Evolutionary conservation across 2,329 filamentous ascomycete species (phyloP), one percentile per base, ranked within the genome.

Genomic region (Alternaria consortialis): DNA sequence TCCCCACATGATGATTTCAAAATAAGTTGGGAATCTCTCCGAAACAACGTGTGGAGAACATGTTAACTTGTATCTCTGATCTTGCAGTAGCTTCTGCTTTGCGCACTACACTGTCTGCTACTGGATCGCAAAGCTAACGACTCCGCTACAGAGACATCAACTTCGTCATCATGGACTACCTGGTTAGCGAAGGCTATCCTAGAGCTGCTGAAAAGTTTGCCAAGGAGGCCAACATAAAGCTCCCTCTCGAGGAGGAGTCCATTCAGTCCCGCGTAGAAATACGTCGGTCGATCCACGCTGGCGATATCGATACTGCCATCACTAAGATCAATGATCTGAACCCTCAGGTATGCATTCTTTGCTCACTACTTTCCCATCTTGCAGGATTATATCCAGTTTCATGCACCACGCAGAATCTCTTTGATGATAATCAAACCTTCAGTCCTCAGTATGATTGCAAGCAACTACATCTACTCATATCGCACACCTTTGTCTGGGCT

Each of bases 11-110:
- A 96, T 92, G 87, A 77, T 84, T 86, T 82, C 83, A 83, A 89
- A 90, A 70, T 92, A 96, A 97, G 87, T 88, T 99, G 95, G 95
- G 95, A 99, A 99, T 99, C 95, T 99, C 96, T 99, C 95, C 91
- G 92, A 98, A 92, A 86, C 88, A 81, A 84, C 81, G 86, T 99
- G 95, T 92, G 90, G 95, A 99, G 89, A 93, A 89, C 85, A 80
- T 83, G 85, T 90, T 92, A 89, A 91, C 88, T 90, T 91, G 88
- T 88, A 82, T 86, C 86, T 89, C 88, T 90, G 88, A 91, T 80
- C 64, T 75, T 67, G 74, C 67, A 67, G 65, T 61, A 67, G 60
- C 65, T 55, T 39, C 63, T 68, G 65, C 60, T 64, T 61, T 56
- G 44, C 58, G 56, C 43, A 52, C 40, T 52, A 29, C 25, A 23